Evolutionary conservation across 352 stramenopile species (phyloP).

Genomic region (Pythium sukuiense): DNA sequence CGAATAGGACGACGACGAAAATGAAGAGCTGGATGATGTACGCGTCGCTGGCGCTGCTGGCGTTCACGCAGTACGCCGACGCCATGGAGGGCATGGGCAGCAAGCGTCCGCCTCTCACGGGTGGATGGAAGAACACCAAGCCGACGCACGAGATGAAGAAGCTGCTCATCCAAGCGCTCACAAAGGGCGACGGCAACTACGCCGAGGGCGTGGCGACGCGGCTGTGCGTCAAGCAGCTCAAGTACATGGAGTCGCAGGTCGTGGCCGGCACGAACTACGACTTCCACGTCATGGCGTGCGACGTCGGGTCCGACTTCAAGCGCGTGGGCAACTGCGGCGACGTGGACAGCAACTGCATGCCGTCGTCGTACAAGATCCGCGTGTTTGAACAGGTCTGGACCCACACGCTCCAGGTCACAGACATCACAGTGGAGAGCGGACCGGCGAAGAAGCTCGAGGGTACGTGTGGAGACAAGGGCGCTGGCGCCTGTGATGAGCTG

Average conservation of each 20-base stretch:
- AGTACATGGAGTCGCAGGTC: slow-evolving; percentile 55
- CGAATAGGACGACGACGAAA: no score
- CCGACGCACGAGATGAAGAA: slow-evolving; percentile 23
- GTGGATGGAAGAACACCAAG: slow-evolving; percentile 27
- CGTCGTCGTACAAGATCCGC: slow-evolving; percentile 43
- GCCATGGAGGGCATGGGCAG: slow-evolving; percentile 24
- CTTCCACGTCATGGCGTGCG: slow-evolving; percentile 62
- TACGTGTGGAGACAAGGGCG: slow-evolving; percentile 14
- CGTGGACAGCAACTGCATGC: slow-evolving; percentile 30
- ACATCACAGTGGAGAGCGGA: slow-evolving; percentile 33
- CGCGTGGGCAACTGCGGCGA: slow-evolving; percentile 44
- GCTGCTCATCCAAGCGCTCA: slow-evolving; percentile 25
- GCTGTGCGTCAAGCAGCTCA: slow-evolving; percentile 43
- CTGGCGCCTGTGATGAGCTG: slow-evolving; percentile 17
- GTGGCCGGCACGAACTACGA: slow-evolving; percentile 79
- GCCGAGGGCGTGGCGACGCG: slow-evolving; percentile 26
- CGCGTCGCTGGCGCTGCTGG: slow-evolving; percentile 5
- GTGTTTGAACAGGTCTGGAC: slow-evolving; percentile 68
- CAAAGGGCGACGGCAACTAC: slow-evolving; percentile 33
- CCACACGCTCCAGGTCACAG: slow-evolving; percentile 56
- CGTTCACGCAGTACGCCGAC: not conserved
- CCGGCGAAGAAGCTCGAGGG: slow-evolving; percentile 15
- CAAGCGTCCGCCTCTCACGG: not conserved
- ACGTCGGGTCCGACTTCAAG: slow-evolving; percentile 30
- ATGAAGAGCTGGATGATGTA: slow-evolving; percentile 2